Conservation (phyloP, 2,329 filamentous ascomycete species). For the Diplodia seriata region DNA sequence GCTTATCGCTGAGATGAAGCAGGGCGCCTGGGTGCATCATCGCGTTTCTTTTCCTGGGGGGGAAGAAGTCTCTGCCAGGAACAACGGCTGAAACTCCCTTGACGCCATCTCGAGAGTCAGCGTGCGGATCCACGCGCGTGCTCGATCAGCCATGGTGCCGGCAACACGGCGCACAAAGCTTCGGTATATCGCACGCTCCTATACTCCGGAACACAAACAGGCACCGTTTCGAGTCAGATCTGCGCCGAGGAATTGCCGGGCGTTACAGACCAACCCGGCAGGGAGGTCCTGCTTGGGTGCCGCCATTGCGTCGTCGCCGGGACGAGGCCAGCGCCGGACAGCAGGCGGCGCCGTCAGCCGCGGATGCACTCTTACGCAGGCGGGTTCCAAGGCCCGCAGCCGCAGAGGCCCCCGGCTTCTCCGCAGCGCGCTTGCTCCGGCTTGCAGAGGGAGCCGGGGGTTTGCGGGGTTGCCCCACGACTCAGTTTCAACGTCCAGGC, state of each 20-base stretch:
- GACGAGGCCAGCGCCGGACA: background rate
- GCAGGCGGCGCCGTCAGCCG: background rate
- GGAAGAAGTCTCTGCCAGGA: background rate
- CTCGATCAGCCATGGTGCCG: background rate
- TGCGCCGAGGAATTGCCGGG: background rate
- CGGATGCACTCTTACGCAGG: background rate
- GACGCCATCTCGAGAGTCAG: background rate
- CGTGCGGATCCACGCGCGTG: background rate
- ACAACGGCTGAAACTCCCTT: background rate
- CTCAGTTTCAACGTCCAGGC: slow-evolving; percentile 22
- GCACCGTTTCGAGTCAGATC: slow-evolving; percentile 15
- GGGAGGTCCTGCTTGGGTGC: background rate
- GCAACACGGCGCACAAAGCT: slow-evolving; percentile 2
- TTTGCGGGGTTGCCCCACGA: slow-evolving; percentile 28
- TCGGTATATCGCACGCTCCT: slow-evolving; percentile 1
- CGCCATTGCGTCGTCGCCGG: background rate
- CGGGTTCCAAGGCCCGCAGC: background rate
- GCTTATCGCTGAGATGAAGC: background rate
- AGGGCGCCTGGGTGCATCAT: background rate
- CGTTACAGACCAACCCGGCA: background rate
- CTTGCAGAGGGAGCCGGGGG: background rate
- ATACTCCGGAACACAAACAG: background rate
- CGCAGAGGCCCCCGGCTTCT: background rate
- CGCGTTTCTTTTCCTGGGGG: background rate
- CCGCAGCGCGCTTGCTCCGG: slow-evolving; percentile 1